phyloP scores from a whole-genome alignment of 2,329 filamentous ascomycete genomes.

The Pseudopyrenochaeta lycopersici region DNA sequence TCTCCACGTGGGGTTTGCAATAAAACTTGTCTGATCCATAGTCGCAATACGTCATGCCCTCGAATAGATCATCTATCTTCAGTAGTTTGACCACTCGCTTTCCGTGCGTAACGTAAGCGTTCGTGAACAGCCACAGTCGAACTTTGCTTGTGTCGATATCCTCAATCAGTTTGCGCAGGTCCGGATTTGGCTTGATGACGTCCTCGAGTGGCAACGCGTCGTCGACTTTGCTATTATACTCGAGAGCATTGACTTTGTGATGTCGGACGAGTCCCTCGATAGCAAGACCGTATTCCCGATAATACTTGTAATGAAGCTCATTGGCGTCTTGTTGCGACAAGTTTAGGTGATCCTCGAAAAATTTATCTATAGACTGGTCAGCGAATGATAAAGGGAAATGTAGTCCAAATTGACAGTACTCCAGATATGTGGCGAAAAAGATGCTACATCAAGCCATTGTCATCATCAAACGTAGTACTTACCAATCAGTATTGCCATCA shows the following conservation, averaged over 20 bases:
- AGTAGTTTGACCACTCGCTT: slow-evolving; percentile 82
- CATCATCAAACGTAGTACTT: slow-evolving; percentile 44
- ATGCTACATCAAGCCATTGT: not conserved
- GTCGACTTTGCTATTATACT: slow-evolving; percentile 94
- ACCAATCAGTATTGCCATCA: slow-evolving; percentile 85
- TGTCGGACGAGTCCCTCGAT: slow-evolving; percentile 94
- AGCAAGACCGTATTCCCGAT: slow-evolving; percentile 94
- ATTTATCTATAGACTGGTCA: slow-evolving; percentile 57
- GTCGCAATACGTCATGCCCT: slow-evolving; percentile 94
- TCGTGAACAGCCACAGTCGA: slow-evolving; percentile 93
- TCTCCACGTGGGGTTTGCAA: slow-evolving; percentile 85
- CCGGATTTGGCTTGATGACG: slow-evolving; percentile 80
- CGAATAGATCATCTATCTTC: slow-evolving; percentile 86
- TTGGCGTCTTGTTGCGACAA: slow-evolving; percentile 81
- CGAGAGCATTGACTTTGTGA: slow-evolving; percentile 92
- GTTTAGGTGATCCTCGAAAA: slow-evolving; percentile 74
- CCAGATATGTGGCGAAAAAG: not conserved
- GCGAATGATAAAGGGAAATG: not conserved
- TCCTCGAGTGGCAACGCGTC: slow-evolving; percentile 89
- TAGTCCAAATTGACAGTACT: not conserved
- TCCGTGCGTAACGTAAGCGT: slow-evolving; percentile 91
- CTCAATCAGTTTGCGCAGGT: slow-evolving; percentile 77
- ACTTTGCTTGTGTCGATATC: slow-evolving; percentile 87
- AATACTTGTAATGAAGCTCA: slow-evolving; percentile 88
- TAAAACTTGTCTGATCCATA: slow-evolving; percentile 77